phyloP scores from a whole-genome alignment of 805 yeast species.

The Lachancea fermentati region DNA sequence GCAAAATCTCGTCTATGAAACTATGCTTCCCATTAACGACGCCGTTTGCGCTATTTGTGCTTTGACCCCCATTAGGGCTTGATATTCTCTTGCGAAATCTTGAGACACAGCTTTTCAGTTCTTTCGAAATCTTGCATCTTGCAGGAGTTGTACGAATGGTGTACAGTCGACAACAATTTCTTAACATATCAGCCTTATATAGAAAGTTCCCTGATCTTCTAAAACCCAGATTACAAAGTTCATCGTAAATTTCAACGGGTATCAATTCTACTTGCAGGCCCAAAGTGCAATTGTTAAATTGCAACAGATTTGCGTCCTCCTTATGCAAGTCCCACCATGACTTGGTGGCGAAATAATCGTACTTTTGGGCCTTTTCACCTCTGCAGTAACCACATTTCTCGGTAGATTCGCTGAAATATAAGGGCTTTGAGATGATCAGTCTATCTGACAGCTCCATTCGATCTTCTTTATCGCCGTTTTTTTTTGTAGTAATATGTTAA shows the following conservation, averaged over 20 bases:
- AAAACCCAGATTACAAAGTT: constrained; percentile 64
- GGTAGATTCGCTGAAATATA: constrained; percentile 36
- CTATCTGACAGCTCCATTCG: constrained; percentile 18
- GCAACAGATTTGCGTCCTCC: constrained; percentile 7
- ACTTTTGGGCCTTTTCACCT: constrained; percentile 40
- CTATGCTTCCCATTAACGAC: constrained; percentile 16
- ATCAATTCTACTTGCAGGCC: constrained; percentile 42
- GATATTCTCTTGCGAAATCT: constrained; percentile 39
- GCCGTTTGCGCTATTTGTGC: constrained; percentile 1
- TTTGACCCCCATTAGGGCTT: constrained; percentile 9
- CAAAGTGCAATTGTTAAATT: constrained; percentile 25
- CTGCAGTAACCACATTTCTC: constrained; percentile 70
- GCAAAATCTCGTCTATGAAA: constrained; percentile 32
- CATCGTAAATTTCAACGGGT: constrained; percentile 52
- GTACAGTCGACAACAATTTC: constrained; percentile 74
- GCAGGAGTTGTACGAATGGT: constrained; percentile 61
- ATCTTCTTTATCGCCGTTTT: neutral
- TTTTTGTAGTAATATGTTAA: neutral
- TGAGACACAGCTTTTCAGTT: constrained; percentile 59
- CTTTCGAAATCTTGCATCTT: constrained; percentile 49
- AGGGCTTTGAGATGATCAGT: constrained; percentile 40
- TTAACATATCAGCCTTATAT: constrained; percentile 59
- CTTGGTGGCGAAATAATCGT: constrained; percentile 35
- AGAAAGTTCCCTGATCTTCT: constrained; percentile 71
- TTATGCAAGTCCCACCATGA: constrained; percentile 29